Evolutionary conservation across 305 asterid genomes (phyloP).

Genomic region (Fraxinus floribunda): DNA sequence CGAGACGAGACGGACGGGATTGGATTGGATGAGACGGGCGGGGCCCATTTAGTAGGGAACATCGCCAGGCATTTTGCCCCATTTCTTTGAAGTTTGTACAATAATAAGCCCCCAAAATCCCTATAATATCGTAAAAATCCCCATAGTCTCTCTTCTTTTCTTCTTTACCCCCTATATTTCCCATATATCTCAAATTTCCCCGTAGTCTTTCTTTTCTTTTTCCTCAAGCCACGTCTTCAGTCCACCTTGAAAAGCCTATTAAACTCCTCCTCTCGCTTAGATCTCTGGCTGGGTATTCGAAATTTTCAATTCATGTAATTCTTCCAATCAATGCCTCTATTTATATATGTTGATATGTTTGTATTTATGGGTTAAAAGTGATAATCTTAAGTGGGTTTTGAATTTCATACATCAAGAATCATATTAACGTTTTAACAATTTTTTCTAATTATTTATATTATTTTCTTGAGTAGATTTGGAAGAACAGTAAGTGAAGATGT

Average conservation of each 20-base stretch:
- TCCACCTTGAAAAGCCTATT: not conserved
- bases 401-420: not conserved
- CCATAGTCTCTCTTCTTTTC: no score
- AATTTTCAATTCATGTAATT: constrained; percentile 6
- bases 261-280: not conserved
- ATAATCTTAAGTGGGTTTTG: not conserved
- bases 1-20: no score
- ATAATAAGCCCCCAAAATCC: no score
- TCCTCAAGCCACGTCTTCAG: constrained; percentile 32
- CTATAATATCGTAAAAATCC: no score
- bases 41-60: no score
- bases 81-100: no score
- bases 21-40: no score
- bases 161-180: no score
- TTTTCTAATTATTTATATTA: not conserved
- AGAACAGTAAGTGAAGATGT: constrained; percentile 24
- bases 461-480: not conserved
- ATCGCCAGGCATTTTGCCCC: no score
- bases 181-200: no score
- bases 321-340: not conserved
- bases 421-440: not conserved
- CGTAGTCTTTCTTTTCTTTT: constrained; percentile 21
- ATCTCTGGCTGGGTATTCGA: constrained; percentile 19
- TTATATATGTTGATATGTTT: not conserved
- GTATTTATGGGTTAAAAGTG: not conserved